These are phyloP conservation scores for Coprinopsis cinerea DNA, from an alignment of 768 basidiomycete species.

Conservation along the genomic window DNA sequence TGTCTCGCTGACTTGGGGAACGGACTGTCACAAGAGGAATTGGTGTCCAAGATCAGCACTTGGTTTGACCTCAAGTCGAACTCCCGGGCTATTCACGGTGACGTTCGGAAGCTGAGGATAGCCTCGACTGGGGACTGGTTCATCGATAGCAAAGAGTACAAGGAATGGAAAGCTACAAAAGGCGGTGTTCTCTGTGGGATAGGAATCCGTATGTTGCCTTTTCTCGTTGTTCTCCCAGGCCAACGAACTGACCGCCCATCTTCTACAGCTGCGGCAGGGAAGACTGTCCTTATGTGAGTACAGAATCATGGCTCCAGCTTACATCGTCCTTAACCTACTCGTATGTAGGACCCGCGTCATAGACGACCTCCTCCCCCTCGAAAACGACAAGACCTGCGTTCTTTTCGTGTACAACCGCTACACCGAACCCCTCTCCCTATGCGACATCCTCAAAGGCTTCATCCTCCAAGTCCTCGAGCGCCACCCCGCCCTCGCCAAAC, in stretches of 20 bases:
- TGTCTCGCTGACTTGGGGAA: too few species aligned
- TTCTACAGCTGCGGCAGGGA: constrained; percentile 4
- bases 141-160: background rate
- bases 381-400: background rate
- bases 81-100: background rate
- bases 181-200: background rate
- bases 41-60: too few species aligned
- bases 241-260: background rate
- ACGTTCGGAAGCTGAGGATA: background rate
- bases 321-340: too few species aligned
- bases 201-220: background rate
- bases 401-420: background rate
- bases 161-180: background rate
- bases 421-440: background rate
- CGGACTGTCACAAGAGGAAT: too few species aligned
- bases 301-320: too few species aligned
- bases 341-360: background rate
- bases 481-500: background rate
- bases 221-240: background rate
- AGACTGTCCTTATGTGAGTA: background rate
- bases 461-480: background rate
- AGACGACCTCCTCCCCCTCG: too few species aligned
- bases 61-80: too few species aligned
- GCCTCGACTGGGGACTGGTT: background rate
- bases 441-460: background rate